A percentile compares a stretch with the other conserved stretches of the same genome.
Conservation (phyloP, 1,284 basidiomycete species). For the Earliella scabrosa region DNA sequence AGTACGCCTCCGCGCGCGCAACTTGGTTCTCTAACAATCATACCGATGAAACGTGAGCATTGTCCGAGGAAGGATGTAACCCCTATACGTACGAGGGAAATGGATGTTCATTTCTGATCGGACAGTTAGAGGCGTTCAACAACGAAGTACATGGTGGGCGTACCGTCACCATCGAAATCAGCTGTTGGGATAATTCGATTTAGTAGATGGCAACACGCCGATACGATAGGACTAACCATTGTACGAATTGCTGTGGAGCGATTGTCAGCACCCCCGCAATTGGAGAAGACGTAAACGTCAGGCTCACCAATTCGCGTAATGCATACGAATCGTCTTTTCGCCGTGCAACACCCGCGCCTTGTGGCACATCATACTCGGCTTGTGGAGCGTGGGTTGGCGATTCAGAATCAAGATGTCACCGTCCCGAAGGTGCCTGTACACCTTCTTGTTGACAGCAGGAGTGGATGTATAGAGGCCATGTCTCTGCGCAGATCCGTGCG, state of each 20-base stretch:
- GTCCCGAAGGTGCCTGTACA: conserved; percentile 93
- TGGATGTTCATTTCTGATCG: conserved; percentile 97
- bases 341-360: conserved; percentile 91
- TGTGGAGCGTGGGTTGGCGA: conserved; percentile 98
- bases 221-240: conserved; percentile 65
- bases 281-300: conserved; percentile 1
- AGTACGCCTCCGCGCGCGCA: conserved; percentile 91
- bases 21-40: conserved; percentile 78
- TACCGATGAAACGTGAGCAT: conserved; percentile 10
- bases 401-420: conserved; percentile 98
- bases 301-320: conserved; percentile 96
- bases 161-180: conserved; percentile 98
- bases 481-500: conserved; percentile 49
- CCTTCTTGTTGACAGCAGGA: conserved; percentile 91
- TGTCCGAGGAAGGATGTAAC: not conserved
- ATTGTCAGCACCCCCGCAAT: conserved; percentile 1
- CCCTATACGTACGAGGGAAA: conserved; percentile 84
- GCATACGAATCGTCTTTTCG: conserved; percentile 99
- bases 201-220: not conserved
- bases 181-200: conserved; percentile 50
- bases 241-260: conserved; percentile 84
- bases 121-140: conserved; percentile 20
- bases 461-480: conserved; percentile 73
- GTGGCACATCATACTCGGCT: conserved; percentile 99
- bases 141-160: conserved; percentile 28